Evolutionary conservation across 73 alveolate genomes (phyloP).

Genomic region (Vitrella brassicaformis): DNA sequence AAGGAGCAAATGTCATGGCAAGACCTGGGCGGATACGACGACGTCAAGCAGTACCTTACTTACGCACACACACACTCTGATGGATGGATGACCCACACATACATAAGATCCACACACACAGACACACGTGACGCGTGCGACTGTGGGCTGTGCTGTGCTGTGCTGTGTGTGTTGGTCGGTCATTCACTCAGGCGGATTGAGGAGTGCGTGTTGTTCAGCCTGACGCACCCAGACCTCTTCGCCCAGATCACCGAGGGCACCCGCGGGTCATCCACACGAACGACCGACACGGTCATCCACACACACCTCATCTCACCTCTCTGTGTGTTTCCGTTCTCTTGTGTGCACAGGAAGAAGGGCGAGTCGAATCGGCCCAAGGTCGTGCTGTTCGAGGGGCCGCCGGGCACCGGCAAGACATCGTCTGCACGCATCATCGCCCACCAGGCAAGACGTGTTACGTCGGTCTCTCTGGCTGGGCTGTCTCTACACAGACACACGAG

Average conservation of each 20-base stretch:
- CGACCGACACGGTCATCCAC: no score
- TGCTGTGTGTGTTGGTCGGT: neutral
- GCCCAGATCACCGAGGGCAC: slow-evolving; percentile 9
- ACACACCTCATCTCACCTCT: no score
- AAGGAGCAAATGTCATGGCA: neutral
- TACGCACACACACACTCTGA: no score
- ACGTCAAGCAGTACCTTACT: neutral
- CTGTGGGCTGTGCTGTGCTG: neutral
- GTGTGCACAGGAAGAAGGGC: slow-evolving; percentile 1
- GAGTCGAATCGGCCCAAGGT: slow-evolving; percentile 2
- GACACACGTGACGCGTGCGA: no score
- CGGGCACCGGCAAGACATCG: slow-evolving; percentile 26
- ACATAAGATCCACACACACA: no score
- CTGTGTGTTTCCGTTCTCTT: neutral
- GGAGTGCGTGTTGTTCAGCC: slow-evolving; percentile 14
- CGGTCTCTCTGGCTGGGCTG: no score
- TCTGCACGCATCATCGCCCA: slow-evolving; percentile 14
- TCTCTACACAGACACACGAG: no score
- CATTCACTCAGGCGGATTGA: slow-evolving; percentile 4
- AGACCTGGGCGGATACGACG: neutral
- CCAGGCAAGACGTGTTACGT: no score
- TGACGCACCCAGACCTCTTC: slow-evolving; percentile 13
- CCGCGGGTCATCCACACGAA: no score
- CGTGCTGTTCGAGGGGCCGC: slow-evolving; percentile 35
- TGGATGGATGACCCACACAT: no score